phyloP scores from a whole-genome alignment of 2,329 filamentous ascomycete genomes.

The Botrytis byssoidea region DNA sequence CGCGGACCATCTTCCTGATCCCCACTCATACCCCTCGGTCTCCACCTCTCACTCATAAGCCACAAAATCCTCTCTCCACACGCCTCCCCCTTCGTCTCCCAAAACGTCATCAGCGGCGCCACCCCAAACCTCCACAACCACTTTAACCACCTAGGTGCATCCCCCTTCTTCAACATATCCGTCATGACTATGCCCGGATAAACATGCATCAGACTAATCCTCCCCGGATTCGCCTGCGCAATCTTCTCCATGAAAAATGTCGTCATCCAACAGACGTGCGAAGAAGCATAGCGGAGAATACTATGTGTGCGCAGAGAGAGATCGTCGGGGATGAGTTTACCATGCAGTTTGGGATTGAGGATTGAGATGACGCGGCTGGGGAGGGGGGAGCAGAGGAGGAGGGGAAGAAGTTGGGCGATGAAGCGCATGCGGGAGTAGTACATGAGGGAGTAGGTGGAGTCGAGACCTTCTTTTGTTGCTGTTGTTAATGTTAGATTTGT shows the following conservation, averaged over 20 bases:
- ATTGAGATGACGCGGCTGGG: background rate
- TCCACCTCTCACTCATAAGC: background rate
- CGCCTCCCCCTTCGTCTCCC: background rate
- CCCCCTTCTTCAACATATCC: background rate
- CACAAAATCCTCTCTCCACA: background rate
- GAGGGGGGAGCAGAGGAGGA: background rate
- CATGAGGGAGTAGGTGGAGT: background rate
- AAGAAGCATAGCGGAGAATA: background rate
- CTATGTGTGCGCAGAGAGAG: background rate
- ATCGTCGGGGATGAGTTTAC: background rate
- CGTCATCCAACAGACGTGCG: background rate
- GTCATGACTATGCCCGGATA: background rate
- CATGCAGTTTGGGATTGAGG: background rate
- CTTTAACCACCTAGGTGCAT: background rate
- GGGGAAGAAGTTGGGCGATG: background rate
- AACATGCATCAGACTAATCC: background rate
- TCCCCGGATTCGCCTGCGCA: background rate
- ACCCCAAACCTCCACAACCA: background rate
- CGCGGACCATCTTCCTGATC: background rate
- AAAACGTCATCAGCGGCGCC: background rate
- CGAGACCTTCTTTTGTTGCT: background rate
- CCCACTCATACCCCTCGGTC: background rate
- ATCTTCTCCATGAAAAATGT: background rate
- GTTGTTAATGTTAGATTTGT: too few relatives aligned
- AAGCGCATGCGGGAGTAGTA: background rate